Percentiles rank a stretch among this genome's conserved stretches.
Evolutionary conservation across 441 rosid genomes (phyloP).

Genomic region (Flueggea neowawraea): DNA sequence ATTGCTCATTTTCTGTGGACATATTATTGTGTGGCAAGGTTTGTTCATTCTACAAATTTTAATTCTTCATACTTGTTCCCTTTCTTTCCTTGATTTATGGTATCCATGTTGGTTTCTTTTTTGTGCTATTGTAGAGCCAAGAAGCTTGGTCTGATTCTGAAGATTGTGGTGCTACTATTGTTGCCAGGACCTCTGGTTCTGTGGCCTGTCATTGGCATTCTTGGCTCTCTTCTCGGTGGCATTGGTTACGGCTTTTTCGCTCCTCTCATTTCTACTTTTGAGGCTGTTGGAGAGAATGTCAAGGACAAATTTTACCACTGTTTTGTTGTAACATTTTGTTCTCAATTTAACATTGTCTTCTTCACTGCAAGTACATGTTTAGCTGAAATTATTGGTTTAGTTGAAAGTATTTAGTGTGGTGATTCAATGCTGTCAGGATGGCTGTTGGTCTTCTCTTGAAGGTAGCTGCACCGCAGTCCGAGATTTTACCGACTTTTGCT

Average conservation of each 20-base stretch:
- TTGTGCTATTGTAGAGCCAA: slow-evolving; percentile 43
- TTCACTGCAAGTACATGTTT: background rate
- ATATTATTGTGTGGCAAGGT: slow-evolving; percentile 77
- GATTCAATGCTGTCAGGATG: slow-evolving; percentile 42
- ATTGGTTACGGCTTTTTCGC: slow-evolving; percentile 68
- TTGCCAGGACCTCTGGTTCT: slow-evolving; percentile 69
- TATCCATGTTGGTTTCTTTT: background rate
- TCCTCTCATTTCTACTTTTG: slow-evolving; percentile 77
- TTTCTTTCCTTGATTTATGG: background rate
- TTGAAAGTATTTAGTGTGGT: background rate
- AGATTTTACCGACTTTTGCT: slow-evolving; percentile 81
- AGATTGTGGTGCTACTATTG: slow-evolving; percentile 46
- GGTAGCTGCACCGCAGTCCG: slow-evolving; percentile 70
- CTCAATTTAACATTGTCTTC: background rate
- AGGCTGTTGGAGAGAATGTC: slow-evolving; percentile 62
- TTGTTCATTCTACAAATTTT: background rate
- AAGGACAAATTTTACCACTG: slow-evolving; percentile 69
- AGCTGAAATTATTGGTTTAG: background rate
- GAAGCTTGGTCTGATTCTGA: slow-evolving; percentile 66
- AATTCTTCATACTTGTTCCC: background rate
- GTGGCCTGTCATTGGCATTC: slow-evolving; percentile 67
- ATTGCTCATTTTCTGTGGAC: slow-evolving; percentile 81
- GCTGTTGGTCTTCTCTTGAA: slow-evolving; percentile 53
- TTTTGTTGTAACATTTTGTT: slow-evolving; percentile 43
- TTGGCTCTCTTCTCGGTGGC: slow-evolving; percentile 71